Base-by-base conservation (phyloP, 2,329 filamentous ascomycete species). In the Trichoderma atroviride region DNA sequence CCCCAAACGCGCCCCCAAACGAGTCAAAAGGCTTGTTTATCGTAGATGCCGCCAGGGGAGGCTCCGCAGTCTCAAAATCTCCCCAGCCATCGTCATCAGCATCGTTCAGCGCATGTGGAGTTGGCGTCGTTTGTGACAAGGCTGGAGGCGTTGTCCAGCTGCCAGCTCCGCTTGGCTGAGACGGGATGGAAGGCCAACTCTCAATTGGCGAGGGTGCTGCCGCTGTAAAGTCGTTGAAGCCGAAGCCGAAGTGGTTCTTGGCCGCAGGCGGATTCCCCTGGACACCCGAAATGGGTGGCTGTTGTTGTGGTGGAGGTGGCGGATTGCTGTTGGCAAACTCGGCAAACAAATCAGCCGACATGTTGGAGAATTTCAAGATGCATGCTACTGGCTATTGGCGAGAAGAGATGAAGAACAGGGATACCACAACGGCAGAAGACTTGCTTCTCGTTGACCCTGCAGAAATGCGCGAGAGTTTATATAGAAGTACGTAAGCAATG, bases 261-360 rank as follows among this genome's bases (percentile, higher is more conserved):
- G 76, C 50, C 19, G 60, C 71, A 31, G 71, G 50, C 22, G 70
- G 72, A 35, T 72, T 68, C 33, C 70, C 59, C 62, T 69, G 43
- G 43, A 55, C 53, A 31, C 40, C 16, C 24, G 59, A 40, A 22
- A 31, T 29, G 16, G 69, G 27, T 24, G 58, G 47, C 22, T 50
- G 47, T 24, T 50, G 47, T 24, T 72, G 73, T 55, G 73, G 68
- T 31, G 58, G 62, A 65, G 74, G 72, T 59, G 75, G 74, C 35
- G 80, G 75, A 69, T 78, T 72, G 70, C 75, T 77, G 68, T 76
- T 78, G 64, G 85, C 82, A 72, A 83, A 89, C 73, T 88, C 86
- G 68, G 87, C 88, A 75, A 90, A 88, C 69, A 91, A 84, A 78
- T 90, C 88, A 71, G 88, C 87, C 73, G 88, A 91, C 88, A 90